A percentile compares a stretch with the other conserved stretches of the same genome.
These are phyloP conservation scores for Theobroma grandiflorum DNA, from an alignment of 441 rosid genomes.

Conservation along the genomic window DNA sequence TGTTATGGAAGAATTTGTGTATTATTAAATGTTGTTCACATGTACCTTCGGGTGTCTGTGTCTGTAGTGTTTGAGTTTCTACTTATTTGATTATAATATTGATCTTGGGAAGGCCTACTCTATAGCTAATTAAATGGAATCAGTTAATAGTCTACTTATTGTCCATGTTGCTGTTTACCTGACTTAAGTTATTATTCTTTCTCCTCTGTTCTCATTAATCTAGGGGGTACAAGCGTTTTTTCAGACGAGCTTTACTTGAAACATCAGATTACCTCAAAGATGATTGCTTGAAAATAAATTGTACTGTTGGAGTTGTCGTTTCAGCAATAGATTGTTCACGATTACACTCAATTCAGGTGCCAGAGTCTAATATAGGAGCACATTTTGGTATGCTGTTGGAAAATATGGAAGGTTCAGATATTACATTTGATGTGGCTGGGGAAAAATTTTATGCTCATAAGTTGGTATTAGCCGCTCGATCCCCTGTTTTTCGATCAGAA, in stretches of 20 bases:
- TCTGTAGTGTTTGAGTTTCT: background rate
- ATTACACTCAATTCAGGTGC: slow-evolving; percentile 24
- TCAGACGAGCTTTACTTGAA: slow-evolving; percentile 30
- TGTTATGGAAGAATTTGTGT: background rate
- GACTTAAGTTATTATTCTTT: background rate
- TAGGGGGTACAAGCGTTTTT: slow-evolving; percentile 33
- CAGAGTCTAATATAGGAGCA: slow-evolving; percentile 23
- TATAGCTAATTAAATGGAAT: background rate
- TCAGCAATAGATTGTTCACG: slow-evolving; percentile 20
- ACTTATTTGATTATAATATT: background rate
- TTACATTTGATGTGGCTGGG: slow-evolving; percentile 29
- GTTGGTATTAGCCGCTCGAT: slow-evolving; percentile 32
- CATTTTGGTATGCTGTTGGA: slow-evolving; percentile 29
- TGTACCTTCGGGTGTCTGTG: background rate
- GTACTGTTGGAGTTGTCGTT: slow-evolving; percentile 28
- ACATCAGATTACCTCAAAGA: slow-evolving; percentile 28
- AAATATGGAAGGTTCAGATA: slow-evolving; percentile 29
- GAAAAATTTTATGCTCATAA: slow-evolving; percentile 27
- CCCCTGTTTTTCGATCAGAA: slow-evolving; percentile 22
- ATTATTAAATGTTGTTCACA: background rate
- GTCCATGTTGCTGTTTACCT: background rate
- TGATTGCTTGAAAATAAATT: slow-evolving; percentile 29
- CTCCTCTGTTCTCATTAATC: background rate
- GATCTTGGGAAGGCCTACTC: background rate
- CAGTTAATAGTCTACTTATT: background rate